phyloP scores from a whole-genome alignment of 495 filamentous ascomycete genomes.

The Aspergillus avenaceus region DNA sequence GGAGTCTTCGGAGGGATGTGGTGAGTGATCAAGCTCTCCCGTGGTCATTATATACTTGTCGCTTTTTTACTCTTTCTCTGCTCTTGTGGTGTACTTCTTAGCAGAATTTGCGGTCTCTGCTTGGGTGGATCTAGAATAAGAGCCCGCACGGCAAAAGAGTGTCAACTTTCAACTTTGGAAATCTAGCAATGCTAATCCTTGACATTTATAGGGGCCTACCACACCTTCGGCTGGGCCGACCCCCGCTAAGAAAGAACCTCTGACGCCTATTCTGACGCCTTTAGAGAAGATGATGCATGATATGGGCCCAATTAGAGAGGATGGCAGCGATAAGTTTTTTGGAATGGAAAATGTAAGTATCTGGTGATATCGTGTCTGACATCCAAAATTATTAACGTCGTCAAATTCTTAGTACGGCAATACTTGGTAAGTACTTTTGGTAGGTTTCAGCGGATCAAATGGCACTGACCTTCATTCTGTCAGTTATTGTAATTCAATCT shows the following conservation, averaged over 20 bases:
- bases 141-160: too few relatives aligned
- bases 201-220: conserved; percentile 30
- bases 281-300: conserved; percentile 80
- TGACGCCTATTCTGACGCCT: conserved; percentile 64
- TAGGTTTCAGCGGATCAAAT: too few relatives aligned
- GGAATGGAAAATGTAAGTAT: conserved; percentile 91
- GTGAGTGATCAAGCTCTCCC: conserved; percentile 32
- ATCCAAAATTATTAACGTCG: conserved; percentile 18
- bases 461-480: conserved; percentile 2
- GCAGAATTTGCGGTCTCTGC: background rate
- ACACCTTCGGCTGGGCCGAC: conserved; percentile 38
- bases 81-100: background rate
- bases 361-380: background rate
- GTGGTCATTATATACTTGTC: background rate
- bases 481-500: conserved; percentile 96
- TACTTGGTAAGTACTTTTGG: conserved; percentile 90
- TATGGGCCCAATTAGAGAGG: conserved; percentile 69
- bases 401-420: conserved; percentile 73
- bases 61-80: background rate
- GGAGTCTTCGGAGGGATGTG: conserved; percentile 38
- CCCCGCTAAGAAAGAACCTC: conserved; percentile 68
- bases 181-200: conserved; percentile 7
- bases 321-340: conserved; percentile 98
- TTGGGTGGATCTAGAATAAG: too few relatives aligned
- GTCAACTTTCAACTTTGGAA: too few relatives aligned